A percentile compares a stretch with the other conserved stretches of the same genome.
Evolutionary conservation across 495 filamentous ascomycete species (phyloP).

Genomic region (Aspergillus olivimuriae): DNA sequence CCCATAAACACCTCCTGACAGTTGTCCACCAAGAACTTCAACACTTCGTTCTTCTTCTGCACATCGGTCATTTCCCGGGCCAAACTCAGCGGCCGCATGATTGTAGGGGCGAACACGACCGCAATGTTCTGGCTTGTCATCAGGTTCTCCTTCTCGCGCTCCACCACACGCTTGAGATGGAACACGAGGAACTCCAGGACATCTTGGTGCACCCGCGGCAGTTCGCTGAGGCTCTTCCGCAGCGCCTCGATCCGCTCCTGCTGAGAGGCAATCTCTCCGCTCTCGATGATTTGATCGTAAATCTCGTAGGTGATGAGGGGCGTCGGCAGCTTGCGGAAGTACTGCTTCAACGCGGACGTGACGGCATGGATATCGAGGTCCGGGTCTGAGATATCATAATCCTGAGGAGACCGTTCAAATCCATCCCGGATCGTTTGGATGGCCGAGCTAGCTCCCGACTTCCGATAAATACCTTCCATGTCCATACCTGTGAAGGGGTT

Average conservation of each 20-base stretch:
- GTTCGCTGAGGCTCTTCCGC: constrained; percentile 60
- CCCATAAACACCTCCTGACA: constrained; percentile 69
- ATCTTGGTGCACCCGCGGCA: constrained; percentile 78
- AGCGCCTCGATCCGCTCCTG: constrained; percentile 56
- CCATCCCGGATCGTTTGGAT: constrained; percentile 83
- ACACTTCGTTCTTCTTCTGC: constrained; percentile 79
- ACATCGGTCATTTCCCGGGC: constrained; percentile 96
- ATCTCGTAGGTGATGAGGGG: constrained; percentile 90
- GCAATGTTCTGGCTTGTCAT: constrained; percentile 96
- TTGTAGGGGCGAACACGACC: constrained; percentile 96
- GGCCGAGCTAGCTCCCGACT: constrained; percentile 83
- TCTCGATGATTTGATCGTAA: constrained; percentile 85
- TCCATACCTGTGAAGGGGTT: constrained; percentile 69
- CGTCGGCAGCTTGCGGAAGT: constrained; percentile 88
- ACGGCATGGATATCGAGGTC: constrained; percentile 94
- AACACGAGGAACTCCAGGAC: constrained; percentile 91
- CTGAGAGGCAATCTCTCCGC: constrained; percentile 35
- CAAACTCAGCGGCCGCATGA: constrained; percentile 83
- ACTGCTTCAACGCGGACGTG: constrained; percentile 93
- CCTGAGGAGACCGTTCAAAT: constrained; percentile 67
- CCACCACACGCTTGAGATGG: constrained; percentile 85
- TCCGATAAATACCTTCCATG: constrained; percentile 95
- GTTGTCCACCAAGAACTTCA: constrained; percentile 87
- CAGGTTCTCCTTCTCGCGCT: constrained; percentile 72
- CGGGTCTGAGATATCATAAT: constrained; percentile 88